A percentile compares a stretch with the other conserved stretches of the same genome.
phyloP scores from a whole-genome alignment of 805 yeast genomes.

The Ascoidea tarda region DNA sequence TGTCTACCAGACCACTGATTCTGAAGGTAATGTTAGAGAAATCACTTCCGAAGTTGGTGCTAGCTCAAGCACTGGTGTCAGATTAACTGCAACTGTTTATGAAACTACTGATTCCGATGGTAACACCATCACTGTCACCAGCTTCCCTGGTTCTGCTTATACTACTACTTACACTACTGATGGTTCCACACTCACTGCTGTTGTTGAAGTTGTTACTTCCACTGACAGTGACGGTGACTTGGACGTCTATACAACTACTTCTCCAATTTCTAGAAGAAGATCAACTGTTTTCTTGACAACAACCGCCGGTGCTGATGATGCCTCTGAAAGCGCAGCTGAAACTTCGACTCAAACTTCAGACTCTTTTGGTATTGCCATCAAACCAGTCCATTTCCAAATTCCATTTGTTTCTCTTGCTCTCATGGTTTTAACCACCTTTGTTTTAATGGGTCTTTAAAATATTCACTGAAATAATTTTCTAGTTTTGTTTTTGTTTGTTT shows the following conservation, averaged over 20 bases:
- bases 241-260: background rate
- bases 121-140: background rate
- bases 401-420: background rate
- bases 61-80: background rate
- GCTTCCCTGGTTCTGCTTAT: background rate
- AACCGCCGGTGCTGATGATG: background rate
- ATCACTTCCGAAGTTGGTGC: background rate
- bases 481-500: no score
- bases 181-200: background rate
- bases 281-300: background rate
- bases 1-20: background rate
- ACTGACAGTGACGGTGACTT: background rate
- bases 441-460: background rate
- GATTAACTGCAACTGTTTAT: background rate
- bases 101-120: background rate
- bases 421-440: background rate
- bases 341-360: background rate
- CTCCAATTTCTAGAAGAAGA: background rate
- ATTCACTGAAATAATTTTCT: background rate
- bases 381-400: background rate
- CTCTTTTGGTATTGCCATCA: background rate
- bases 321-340: background rate
- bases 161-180: background rate
- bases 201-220: background rate
- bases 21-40: background rate